Percentiles rank a stretch among this genome's conserved stretches.
Evolutionary conservation across 768 basidiomycete species (phyloP).

Genomic region (Russula sp.): DNA sequence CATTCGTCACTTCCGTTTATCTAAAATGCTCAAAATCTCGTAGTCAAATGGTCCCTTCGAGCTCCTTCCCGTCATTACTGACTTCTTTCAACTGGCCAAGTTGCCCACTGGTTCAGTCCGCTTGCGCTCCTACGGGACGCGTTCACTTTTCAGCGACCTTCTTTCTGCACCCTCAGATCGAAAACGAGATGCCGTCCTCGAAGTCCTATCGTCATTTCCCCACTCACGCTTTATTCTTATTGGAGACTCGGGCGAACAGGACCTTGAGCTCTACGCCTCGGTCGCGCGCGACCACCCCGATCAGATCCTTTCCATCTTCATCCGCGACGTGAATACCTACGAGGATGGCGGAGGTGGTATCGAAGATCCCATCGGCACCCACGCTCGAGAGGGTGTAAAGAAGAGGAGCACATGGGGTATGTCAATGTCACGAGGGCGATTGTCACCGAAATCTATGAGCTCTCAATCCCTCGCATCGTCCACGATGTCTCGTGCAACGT

Average conservation of each 20-base stretch:
- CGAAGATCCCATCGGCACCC: slow-evolving; percentile 61
- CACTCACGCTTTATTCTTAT: slow-evolving; percentile 76
- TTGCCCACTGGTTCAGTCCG: slow-evolving; percentile 60
- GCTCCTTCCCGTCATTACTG: slow-evolving; percentile 57
- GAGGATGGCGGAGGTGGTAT: slow-evolving; percentile 41
- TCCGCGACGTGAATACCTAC: slow-evolving; percentile 64
- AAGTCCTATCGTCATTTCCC: slow-evolving; percentile 71
- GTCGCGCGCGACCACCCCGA: slow-evolving; percentile 65
- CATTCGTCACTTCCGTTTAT: not conserved
- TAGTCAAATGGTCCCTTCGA: slow-evolving; percentile 90
- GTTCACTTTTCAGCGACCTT: slow-evolving; percentile 79
- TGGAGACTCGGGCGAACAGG: slow-evolving; percentile 94
- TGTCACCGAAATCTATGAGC: slow-evolving; percentile 13
- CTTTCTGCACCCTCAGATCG: slow-evolving; percentile 78
- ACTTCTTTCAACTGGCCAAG: slow-evolving; percentile 20
- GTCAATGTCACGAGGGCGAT: slow-evolving; percentile 10
- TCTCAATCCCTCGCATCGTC: not conserved
- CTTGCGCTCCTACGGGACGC: slow-evolving; percentile 81
- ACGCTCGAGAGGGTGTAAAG: slow-evolving; percentile 19
- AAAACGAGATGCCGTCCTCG: slow-evolving; percentile 78
- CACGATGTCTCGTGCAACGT: slow-evolving; percentile 8
- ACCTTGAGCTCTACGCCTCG: slow-evolving; percentile 83
- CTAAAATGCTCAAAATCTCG: slow-evolving; percentile 2
- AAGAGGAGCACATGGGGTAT: slow-evolving; percentile 5
- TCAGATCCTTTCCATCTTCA: slow-evolving; percentile 76